Conservation (phyloP, 2,329 filamentous ascomycete species). For the Pyricularia sp. region DNA sequence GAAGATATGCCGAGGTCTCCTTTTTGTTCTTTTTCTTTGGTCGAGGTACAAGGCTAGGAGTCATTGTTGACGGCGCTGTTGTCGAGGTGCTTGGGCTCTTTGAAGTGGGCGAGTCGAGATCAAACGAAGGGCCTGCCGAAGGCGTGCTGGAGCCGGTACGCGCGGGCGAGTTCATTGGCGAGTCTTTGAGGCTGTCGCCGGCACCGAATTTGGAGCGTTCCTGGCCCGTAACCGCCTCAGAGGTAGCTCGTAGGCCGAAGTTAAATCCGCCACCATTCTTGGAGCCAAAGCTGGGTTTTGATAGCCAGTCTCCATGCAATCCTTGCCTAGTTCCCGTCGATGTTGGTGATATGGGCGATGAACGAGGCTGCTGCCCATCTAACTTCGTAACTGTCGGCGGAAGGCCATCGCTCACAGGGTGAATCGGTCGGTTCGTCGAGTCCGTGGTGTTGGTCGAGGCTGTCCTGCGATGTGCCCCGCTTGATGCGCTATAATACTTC, state of each 20-base stretch:
- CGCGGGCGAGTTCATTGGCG: constrained; percentile 49
- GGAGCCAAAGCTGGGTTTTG: constrained; percentile 30
- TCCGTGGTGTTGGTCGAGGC: constrained; percentile 47
- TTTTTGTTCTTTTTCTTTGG: constrained; percentile 70
- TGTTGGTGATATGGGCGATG: constrained; percentile 23
- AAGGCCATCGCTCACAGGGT: constrained; percentile 38
- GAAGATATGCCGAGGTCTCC: constrained; percentile 84
- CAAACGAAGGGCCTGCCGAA: constrained; percentile 56
- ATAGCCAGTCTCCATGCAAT: constrained; percentile 43
- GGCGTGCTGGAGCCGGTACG: constrained; percentile 65
- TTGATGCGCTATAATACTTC: constrained; percentile 49
- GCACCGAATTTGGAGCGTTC: constrained; percentile 40
- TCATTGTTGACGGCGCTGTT: constrained; percentile 26
- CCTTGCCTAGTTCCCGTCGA: constrained; percentile 31
- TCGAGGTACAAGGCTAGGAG: constrained; percentile 17
- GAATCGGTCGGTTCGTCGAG: constrained; percentile 32
- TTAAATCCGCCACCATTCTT: constrained; percentile 27
- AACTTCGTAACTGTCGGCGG: constrained; percentile 49
- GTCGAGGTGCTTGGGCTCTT: constrained; percentile 39
- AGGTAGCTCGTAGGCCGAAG: constrained; percentile 70
- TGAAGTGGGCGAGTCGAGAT: constrained; percentile 61
- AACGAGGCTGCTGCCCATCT: constrained; percentile 29
- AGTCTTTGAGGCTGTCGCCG: constrained; percentile 38
- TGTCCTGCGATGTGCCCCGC: constrained; percentile 40
- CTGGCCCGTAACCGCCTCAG: constrained; percentile 51